phyloP scores from a whole-genome alignment of 768 basidiomycete species.

The Leccinum sublutescens region DNA sequence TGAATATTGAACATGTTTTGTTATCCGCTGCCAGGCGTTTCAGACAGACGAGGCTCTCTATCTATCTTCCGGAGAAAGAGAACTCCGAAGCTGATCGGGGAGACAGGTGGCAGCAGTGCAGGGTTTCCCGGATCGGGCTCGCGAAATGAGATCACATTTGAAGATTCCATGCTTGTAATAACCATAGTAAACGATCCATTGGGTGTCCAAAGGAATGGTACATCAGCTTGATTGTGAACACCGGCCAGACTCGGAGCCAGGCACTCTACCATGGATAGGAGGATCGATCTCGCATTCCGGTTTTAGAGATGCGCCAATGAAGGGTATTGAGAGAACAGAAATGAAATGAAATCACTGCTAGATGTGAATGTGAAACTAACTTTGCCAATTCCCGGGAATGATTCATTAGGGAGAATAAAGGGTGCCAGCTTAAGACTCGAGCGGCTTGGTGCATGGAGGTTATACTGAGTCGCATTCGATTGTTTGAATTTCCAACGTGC shows the following conservation, averaged over 20 bases:
- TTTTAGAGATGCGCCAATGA: background rate
- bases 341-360: background rate
- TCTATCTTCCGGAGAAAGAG: background rate
- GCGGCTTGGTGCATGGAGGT: background rate
- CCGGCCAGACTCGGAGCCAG: background rate
- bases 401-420: background rate
- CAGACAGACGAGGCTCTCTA: background rate
- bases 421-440: background rate
- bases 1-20: background rate
- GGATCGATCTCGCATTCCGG: background rate
- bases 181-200: background rate
- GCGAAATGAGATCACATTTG: background rate
- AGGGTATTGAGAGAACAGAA: background rate
- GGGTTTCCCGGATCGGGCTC: background rate
- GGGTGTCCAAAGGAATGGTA: background rate
- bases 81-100: background rate
- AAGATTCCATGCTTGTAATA: background rate
- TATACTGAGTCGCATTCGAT: background rate
- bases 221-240: background rate
- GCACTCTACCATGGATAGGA: background rate
- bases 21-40: background rate
- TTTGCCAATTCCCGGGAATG: background rate
- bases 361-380: background rate
- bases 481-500: background rate
- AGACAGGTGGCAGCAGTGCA: background rate